Evolutionary conservation across 2,329 filamentous ascomycete genomes (phyloP).

Genomic region (Epicoccum sorghinum): DNA sequence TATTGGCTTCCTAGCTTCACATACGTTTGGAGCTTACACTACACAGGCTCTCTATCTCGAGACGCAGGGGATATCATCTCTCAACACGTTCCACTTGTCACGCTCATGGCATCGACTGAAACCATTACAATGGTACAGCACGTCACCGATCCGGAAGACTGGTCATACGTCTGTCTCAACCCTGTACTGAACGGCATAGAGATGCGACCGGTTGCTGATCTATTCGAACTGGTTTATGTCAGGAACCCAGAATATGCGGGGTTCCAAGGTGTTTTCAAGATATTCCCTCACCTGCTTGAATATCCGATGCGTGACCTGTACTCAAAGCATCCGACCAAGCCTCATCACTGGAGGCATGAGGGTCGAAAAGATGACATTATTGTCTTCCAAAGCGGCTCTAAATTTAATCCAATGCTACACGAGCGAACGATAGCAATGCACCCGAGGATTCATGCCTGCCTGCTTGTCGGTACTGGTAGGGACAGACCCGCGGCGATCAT

Average conservation of each 20-base stretch:
- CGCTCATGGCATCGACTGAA: slow-evolving; percentile 28
- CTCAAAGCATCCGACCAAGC: slow-evolving; percentile 32
- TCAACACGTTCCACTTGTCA: slow-evolving; percentile 20
- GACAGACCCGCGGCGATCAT: slow-evolving; percentile 41
- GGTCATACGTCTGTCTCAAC: slow-evolving; percentile 33
- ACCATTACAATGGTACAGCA: slow-evolving; percentile 27
- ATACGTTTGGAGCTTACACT: slow-evolving; percentile 6
- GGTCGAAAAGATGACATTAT: slow-evolving; percentile 32
- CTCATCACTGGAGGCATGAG: slow-evolving; percentile 36
- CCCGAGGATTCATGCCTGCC: slow-evolving; percentile 35
- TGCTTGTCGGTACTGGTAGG: slow-evolving; percentile 42
- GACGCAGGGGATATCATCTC: slow-evolving; percentile 28
- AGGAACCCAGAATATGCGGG: slow-evolving; percentile 15
- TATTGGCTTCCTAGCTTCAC: too few relatives aligned
- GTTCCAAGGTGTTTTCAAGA: slow-evolving; percentile 30
- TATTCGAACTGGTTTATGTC: slow-evolving; percentile 32
- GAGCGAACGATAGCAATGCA: slow-evolving; percentile 37
- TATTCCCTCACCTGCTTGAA: slow-evolving; percentile 24
- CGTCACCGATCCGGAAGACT: slow-evolving; percentile 31
- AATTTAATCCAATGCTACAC: slow-evolving; percentile 30
- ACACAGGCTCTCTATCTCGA: slow-evolving; percentile 24
- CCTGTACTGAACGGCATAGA: slow-evolving; percentile 28
- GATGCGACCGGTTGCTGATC: slow-evolving; percentile 26
- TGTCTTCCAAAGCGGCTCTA: slow-evolving; percentile 26
- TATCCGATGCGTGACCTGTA: slow-evolving; percentile 32